Conservation (phyloP, 352 stramenopile species). For the Pythium phragmitis region DNA sequence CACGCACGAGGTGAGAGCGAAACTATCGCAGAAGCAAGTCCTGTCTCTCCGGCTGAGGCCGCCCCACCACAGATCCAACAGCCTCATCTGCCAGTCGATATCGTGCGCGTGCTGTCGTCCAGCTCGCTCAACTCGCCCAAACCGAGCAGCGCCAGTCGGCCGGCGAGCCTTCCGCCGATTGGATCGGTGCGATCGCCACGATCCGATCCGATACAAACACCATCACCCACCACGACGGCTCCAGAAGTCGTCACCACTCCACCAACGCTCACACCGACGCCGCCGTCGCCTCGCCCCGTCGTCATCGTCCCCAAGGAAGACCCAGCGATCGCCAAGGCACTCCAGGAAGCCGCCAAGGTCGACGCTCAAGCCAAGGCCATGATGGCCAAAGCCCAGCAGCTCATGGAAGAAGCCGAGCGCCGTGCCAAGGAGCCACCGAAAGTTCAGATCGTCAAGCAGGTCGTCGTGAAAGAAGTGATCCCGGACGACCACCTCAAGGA, state of each 20-base stretch:
- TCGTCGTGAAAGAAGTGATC: slow-evolving; percentile 80
- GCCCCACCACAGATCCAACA: slow-evolving; percentile 20
- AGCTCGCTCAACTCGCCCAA: slow-evolving; percentile 22
- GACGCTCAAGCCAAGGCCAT: slow-evolving; percentile 72
- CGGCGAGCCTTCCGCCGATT: slow-evolving; percentile 17
- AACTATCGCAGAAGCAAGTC: not conserved
- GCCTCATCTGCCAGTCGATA: slow-evolving; percentile 2
- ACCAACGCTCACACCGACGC: not conserved
- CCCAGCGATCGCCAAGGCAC: slow-evolving; percentile 39
- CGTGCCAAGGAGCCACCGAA: slow-evolving; percentile 36
- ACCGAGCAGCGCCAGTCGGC: slow-evolving; percentile 22
- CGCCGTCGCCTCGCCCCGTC: not conserved
- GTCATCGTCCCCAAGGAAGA: slow-evolving; percentile 26
- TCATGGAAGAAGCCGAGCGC: slow-evolving; percentile 62
- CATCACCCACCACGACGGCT: not conserved
- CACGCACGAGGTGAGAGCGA: not conserved
- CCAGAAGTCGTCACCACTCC: not conserved
- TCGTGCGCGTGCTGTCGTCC: slow-evolving; percentile 12
- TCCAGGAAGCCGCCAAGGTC: slow-evolving; percentile 49
- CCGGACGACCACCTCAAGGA: slow-evolving; percentile 65
- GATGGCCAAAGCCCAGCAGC: slow-evolving; percentile 65
- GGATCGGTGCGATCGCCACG: slow-evolving; percentile 3
- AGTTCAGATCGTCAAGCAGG: slow-evolving; percentile 56
- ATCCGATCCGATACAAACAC: not conserved
- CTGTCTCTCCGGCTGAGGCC: not conserved